Base-by-base conservation (phyloP, 2,329 filamentous ascomycete genomes). In the Phoma herbarum region DNA sequence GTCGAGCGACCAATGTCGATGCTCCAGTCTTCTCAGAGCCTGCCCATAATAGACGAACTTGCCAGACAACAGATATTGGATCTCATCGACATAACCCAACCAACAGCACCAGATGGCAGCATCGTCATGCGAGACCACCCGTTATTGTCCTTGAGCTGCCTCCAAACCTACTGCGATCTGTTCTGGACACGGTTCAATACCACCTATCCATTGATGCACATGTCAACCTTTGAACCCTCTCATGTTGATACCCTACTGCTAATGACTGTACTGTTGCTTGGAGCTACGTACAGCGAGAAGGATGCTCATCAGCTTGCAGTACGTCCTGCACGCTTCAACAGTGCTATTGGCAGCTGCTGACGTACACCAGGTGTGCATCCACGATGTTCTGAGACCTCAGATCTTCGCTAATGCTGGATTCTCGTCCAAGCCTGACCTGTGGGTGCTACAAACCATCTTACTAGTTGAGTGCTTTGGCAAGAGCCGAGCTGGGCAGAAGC, bases 381-480 rank as follows among this genome's bases (percentile, higher is more conserved):
- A 88, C 62, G 85, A 88, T 65, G 81, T 85, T 1, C 78, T 88
- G 5, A 79, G 85, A 9, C 83, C 84, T 7, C 82, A 84, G 42
- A 85, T 88, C n/a, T 84, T 88, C 52, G 81, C 82, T 11, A 84
- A 86, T 66, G 75, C 79, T 0, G 81, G 81, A 0, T 89, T 88
- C 67, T 85, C 80, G 0, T 78, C 86, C 0, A 81, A 82, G n/a
- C 86, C 86, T 0, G 81, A 85, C 22, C 75, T 88, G 0, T 88
- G 86, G 86, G 82, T 86, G 0, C 64, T 88, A 0, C 85, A 88
- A 59, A 84, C 85, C 0, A 86, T 88, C 31, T 72, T 89, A 9
- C 74, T 89, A 0, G 85, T 88, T 0, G 86, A 88, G 61, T 88
- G 86, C 62, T 88, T 88, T 54, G 86, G 86, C 2, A 88, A 88